Percentiles rank a stretch among this genome's conserved stretches.
Conservation (phyloP, 306 rosid genomes). For the Gynostemma pentaphyllum region DNA sequence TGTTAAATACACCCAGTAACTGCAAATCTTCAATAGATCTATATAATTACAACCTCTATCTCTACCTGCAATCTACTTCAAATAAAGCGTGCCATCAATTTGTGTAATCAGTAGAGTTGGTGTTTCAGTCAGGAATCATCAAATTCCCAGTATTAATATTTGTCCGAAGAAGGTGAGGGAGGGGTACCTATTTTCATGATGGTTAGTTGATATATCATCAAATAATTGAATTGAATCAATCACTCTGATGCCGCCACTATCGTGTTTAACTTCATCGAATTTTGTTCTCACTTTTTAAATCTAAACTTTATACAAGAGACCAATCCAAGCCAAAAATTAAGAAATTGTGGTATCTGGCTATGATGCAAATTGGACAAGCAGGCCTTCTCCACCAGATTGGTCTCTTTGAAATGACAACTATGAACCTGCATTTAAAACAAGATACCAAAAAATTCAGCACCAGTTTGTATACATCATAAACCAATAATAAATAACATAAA, state of each 20-base stretch:
- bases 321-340: background rate
- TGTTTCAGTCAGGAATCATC: background rate
- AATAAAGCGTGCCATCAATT: background rate
- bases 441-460: background rate
- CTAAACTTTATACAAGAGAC: background rate
- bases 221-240: background rate
- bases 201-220: constrained; percentile 9
- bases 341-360: constrained; percentile 4
- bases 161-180: background rate
- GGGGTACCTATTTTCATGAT: background rate
- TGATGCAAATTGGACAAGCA: background rate
- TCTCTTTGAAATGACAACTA: background rate
- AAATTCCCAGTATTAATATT: constrained; percentile 1
- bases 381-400: background rate
- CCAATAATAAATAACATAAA: background rate
- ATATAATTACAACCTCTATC: background rate
- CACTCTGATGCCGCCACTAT: background rate
- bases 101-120: background rate
- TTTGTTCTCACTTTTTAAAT: background rate
- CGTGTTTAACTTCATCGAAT: background rate
- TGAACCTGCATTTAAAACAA: constrained; percentile 8
- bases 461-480: background rate
- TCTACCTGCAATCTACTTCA: background rate
- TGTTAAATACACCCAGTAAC: constrained; percentile 7
- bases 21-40: background rate